Conservation (phyloP, 2,329 filamentous ascomycete species). For the Monosporascus sp. region DNA sequence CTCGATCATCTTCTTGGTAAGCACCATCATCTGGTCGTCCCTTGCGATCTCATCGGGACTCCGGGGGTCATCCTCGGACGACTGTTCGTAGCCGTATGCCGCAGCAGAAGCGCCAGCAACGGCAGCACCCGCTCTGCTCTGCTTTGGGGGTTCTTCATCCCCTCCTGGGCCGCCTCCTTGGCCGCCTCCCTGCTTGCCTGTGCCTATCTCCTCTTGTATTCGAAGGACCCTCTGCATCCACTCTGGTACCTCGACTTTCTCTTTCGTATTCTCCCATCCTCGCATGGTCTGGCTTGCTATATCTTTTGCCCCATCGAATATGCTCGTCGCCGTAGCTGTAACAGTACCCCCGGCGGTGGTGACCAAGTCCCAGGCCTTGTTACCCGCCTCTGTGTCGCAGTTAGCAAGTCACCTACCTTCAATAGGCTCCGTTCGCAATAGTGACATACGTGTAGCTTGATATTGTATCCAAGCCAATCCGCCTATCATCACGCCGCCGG, state of each 20-base stretch:
- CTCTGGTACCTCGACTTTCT: conserved; percentile 62
- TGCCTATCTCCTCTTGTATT: conserved; percentile 55
- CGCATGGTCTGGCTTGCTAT: conserved; percentile 74
- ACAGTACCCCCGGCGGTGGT: conserved; percentile 69
- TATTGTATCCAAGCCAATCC: conserved; percentile 92
- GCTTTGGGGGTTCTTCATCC: conserved; percentile 50
- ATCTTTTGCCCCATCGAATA: conserved; percentile 69
- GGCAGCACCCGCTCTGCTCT: conserved; percentile 55
- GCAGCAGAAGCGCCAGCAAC: conserved; percentile 68
- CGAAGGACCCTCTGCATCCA: conserved; percentile 75
- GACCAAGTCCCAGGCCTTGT: conserved; percentile 62
- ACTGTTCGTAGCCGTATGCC: conserved; percentile 73
- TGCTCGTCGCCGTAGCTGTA: conserved; percentile 58
- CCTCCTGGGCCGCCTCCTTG: conserved; percentile 44
- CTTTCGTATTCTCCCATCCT: conserved; percentile 81
- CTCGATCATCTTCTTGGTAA: conserved; percentile 99
- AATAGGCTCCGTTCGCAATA: not conserved
- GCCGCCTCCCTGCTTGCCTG: conserved; percentile 39
- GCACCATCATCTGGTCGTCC: conserved; percentile 98
- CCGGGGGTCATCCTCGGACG: conserved; percentile 59
- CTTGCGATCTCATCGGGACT: conserved; percentile 62
- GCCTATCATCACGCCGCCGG: conserved; percentile 82
- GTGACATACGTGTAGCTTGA: conserved; percentile 74
- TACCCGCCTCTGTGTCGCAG: conserved; percentile 39
- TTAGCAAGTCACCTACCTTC: conserved; percentile 2